Conservation (phyloP, 257 asterid genomes). For the Ilex asprella region DNA sequence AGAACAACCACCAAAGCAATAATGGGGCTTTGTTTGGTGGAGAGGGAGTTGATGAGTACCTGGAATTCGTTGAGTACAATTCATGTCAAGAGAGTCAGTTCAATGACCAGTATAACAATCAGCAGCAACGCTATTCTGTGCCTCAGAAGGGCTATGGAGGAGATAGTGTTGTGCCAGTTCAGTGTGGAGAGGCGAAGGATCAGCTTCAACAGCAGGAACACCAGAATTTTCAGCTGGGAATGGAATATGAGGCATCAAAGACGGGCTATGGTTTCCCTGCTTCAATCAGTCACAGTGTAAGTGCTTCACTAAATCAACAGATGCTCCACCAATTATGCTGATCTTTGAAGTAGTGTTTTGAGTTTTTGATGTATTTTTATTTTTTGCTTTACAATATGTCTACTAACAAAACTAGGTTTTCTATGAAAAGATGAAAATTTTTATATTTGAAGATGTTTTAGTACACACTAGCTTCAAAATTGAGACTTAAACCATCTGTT, state of each 20-base stretch:
- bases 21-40: slow-evolving; percentile 27
- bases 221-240: slow-evolving; percentile 31
- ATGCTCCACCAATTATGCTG: too few species aligned
- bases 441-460: too few species aligned
- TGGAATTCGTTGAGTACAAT: slow-evolving; percentile 47
- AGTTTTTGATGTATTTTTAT: too few species aligned
- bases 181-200: slow-evolving; percentile 19
- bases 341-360: too few species aligned
- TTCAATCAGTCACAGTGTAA: slow-evolving; percentile 48
- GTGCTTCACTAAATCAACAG: slow-evolving; percentile 10
- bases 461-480: too few species aligned
- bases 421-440: too few species aligned
- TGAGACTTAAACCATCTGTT: too few species aligned
- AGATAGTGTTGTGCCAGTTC: slow-evolving; percentile 51
- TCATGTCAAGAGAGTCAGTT: slow-evolving; percentile 32
- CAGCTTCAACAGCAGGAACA: slow-evolving; percentile 21
- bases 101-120: slow-evolving; percentile 18
- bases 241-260: slow-evolving; percentile 33
- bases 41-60: slow-evolving; percentile 45
- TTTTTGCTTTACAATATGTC: too few species aligned
- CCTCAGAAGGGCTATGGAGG: slow-evolving; percentile 36
- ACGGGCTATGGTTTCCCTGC: slow-evolving; percentile 34
- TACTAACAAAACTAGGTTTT: too few species aligned
- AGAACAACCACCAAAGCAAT: slow-evolving; percentile 16
- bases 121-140: slow-evolving; percentile 29